phyloP scores from a whole-genome alignment of 1,284 basidiomycete species.

The Lentinula novae-zelandiae region DNA sequence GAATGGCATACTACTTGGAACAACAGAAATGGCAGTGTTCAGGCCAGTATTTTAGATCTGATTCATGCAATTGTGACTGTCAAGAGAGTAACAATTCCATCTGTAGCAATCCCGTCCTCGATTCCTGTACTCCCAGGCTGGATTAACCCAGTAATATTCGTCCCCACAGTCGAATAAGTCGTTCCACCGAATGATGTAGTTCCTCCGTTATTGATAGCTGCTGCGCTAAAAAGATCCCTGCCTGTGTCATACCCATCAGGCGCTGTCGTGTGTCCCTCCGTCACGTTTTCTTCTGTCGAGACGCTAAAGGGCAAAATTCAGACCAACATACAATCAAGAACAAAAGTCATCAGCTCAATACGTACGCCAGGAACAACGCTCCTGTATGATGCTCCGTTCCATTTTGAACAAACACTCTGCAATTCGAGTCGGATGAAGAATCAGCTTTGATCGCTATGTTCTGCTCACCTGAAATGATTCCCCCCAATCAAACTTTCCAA shows the following conservation, averaged over 20 bases:
- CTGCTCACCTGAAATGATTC: slow-evolving; percentile 43
- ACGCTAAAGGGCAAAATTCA: slow-evolving; percentile 20
- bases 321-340: neutral
- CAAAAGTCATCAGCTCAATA: neutral
- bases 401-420: slow-evolving; percentile 45
- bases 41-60: no score
- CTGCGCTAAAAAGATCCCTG: slow-evolving; percentile 22
- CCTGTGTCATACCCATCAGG: slow-evolving; percentile 47
- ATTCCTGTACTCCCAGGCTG: slow-evolving; percentile 8
- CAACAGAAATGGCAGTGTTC: no score
- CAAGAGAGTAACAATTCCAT: slow-evolving; percentile 11
- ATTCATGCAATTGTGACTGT: slow-evolving; percentile 9
- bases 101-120: slow-evolving; percentile 8
- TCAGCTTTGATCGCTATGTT: neutral
- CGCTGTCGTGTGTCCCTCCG: slow-evolving; percentile 37
- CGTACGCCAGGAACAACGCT: slow-evolving; percentile 41
- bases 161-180: neutral
- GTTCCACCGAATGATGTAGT: slow-evolving; percentile 9
- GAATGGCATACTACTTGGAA: no score
- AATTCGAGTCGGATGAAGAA: neutral
- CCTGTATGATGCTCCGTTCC: slow-evolving; percentile 25
- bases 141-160: slow-evolving; percentile 9
- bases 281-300: slow-evolving; percentile 39
- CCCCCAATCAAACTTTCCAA: slow-evolving; percentile 48
- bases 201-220: slow-evolving; percentile 1